Evolutionary conservation across 2,329 filamentous ascomycete genomes (phyloP), one percentile per base, ranked within the genome.

Genomic region (Tolypocladium tropicale): DNA sequence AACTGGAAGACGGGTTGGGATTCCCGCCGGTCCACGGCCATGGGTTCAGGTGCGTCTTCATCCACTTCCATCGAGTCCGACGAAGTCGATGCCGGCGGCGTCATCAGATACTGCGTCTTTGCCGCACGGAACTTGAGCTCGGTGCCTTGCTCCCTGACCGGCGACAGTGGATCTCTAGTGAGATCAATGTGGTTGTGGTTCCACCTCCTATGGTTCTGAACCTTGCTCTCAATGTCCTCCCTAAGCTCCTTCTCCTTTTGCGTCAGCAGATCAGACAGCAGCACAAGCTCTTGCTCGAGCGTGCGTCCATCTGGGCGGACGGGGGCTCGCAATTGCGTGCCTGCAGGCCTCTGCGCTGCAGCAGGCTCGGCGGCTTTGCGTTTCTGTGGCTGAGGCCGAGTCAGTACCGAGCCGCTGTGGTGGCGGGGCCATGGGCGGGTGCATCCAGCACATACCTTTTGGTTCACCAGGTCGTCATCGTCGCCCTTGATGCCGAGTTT

Each of bases 391-490:
- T 84, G 70, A 58, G 58, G 59, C 58, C 71, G 60, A 71, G 73
- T 76, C 62, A 75, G 68, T 64, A 64, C 61, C 57, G 64, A 61
- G 58, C 36, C 60, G 52, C 43, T 59, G 28, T 28, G 30, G 18
- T 32, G 46, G 10, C 46, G 4, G 18, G 16, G 23, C 6, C 14
- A 46, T 23, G 41, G 41, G 6, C 2, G 12, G 7, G 5, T 16
- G 39, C 21, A 43, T 46, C 9, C 28, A 32, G 5, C 46, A 68
- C 81, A 71, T 78, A 93, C 89, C 83, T 94, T 95, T 71, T 94
- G 89, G 74, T 95, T 95, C 75, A 96, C 86, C 66, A 96, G 81
- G 69, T 96, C 91, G 65, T 97, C 93, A 66, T 97, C 94, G 66
- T 95, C 89, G 63, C 84, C 86, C 74, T 94, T 95, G 77, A 97